A percentile compares a stretch with the other conserved stretches of the same genome.
Evolutionary conservation across 2,329 filamentous ascomycete species (phyloP).

Genomic region (Colletotrichum cuscutae): DNA sequence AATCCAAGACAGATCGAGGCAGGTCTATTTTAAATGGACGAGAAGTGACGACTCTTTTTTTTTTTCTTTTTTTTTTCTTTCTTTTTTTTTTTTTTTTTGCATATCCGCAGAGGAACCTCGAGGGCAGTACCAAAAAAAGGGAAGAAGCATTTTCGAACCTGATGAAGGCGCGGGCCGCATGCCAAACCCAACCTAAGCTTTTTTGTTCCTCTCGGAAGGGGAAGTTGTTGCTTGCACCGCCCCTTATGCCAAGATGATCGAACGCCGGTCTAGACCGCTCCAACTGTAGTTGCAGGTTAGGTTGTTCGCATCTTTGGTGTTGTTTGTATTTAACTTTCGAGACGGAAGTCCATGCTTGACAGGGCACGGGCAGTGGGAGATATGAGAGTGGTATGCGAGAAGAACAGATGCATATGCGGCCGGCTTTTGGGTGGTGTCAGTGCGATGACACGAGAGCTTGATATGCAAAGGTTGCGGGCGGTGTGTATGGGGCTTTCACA

Average conservation of each 20-base stretch:
- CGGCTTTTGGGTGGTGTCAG: not conserved
- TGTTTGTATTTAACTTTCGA: not conserved
- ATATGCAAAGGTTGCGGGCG: not conserved
- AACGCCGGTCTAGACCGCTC: not conserved
- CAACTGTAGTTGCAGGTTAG: not conserved
- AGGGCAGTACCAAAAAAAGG: too few species aligned
- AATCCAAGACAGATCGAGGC: not conserved
- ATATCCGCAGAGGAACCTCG: too few species aligned
- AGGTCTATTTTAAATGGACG: not conserved
- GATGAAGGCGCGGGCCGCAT: not conserved
- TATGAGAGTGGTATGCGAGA: not conserved
- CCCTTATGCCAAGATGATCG: too few species aligned
- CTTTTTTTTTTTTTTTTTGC: not conserved
- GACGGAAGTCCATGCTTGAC: not conserved
- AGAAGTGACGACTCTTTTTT: too few species aligned
- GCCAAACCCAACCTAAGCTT: too few species aligned
- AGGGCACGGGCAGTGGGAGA: not conserved
- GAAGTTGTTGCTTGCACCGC: too few species aligned
- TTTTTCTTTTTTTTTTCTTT: too few species aligned
- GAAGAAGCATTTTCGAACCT: not conserved
- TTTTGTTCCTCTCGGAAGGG: too few species aligned
- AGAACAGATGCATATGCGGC: not conserved
- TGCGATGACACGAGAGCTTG: not conserved
- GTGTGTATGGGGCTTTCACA: not conserved
- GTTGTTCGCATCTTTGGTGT: not conserved